Conservation (phyloP, 768 basidiomycete species). For the Russula ochroleuca region DNA sequence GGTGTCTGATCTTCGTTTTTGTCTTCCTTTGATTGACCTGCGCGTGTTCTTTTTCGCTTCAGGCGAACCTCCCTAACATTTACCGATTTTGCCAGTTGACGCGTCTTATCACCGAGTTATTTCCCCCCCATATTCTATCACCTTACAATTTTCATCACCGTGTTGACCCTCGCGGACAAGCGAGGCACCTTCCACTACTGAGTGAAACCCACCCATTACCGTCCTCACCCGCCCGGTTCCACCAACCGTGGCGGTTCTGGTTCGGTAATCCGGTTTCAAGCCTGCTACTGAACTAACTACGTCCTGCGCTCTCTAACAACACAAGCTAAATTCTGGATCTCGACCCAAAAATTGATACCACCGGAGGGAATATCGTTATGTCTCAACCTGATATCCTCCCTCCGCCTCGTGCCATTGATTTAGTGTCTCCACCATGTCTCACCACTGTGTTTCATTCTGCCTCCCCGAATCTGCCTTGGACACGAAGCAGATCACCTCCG, state of each 20-base stretch:
- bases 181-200: slow-evolving; percentile 63
- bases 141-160: slow-evolving; percentile 9
- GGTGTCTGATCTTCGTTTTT: slow-evolving; percentile 29
- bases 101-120: background rate
- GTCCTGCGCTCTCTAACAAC: background rate
- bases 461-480: slow-evolving; percentile 27
- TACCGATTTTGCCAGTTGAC: slow-evolving; percentile 22
- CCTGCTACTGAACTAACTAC: slow-evolving; percentile 26
- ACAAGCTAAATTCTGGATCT: slow-evolving; percentile 14
- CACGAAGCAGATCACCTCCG: background rate
- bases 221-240: slow-evolving; percentile 56
- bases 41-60: slow-evolving; percentile 24
- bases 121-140: slow-evolving; percentile 15
- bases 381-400: slow-evolving; percentile 52
- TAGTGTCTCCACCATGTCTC: slow-evolving; percentile 31
- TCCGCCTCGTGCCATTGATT: slow-evolving; percentile 33
- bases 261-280: slow-evolving; percentile 55
- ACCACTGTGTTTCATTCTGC: slow-evolving; percentile 20
- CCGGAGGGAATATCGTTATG: slow-evolving; percentile 38
- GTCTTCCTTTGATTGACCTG: slow-evolving; percentile 3
- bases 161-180: slow-evolving; percentile 56
- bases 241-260: slow-evolving; percentile 71
- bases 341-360: slow-evolving; percentile 6
- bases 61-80: slow-evolving; percentile 81
- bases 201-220: slow-evolving; percentile 46